phyloP scores from a whole-genome alignment of 352 stramenopile genomes.

The Plasmopara viticola region DNA sequence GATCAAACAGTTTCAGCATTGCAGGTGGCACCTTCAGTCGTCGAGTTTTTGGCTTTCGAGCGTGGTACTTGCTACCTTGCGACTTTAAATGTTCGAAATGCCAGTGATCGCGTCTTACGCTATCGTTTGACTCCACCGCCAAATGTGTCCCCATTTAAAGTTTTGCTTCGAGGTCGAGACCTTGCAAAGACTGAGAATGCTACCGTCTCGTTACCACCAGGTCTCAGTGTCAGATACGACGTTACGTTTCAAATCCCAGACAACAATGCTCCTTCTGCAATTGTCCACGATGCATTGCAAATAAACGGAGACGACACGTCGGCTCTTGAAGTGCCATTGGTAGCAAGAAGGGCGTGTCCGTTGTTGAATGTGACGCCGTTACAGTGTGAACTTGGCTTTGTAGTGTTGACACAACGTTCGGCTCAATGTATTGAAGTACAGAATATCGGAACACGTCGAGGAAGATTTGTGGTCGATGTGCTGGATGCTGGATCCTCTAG shows the following conservation, averaged over 20 bases:
- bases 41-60: slow-evolving; percentile 70
- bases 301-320: slow-evolving; percentile 57
- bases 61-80: slow-evolving; percentile 58
- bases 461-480: slow-evolving; percentile 48
- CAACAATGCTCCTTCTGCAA: slow-evolving; percentile 11
- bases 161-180: slow-evolving; percentile 49
- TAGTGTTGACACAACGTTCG: slow-evolving; percentile 54
- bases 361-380: slow-evolving; percentile 46
- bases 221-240: slow-evolving; percentile 56
- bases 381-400: slow-evolving; percentile 56
- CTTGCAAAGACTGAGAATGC: slow-evolving; percentile 60
- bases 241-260: slow-evolving; percentile 40
- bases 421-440: slow-evolving; percentile 45
- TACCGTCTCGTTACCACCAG: slow-evolving; percentile 55
- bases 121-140: slow-evolving; percentile 52
- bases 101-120: slow-evolving; percentile 50
- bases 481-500: slow-evolving; percentile 16
- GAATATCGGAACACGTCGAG: slow-evolving; percentile 39
- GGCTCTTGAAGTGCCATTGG: slow-evolving; percentile 49
- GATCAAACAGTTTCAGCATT: slow-evolving; percentile 30
- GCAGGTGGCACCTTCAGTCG: slow-evolving; percentile 47
- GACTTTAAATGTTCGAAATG: slow-evolving; percentile 54
- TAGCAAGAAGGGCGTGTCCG: slow-evolving; percentile 47
- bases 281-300: slow-evolving; percentile 57
- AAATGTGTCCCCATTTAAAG: slow-evolving; percentile 46